Base-by-base conservation (phyloP, 352 stramenopile genomes). In the Thraustochytrium sp. region DNA sequence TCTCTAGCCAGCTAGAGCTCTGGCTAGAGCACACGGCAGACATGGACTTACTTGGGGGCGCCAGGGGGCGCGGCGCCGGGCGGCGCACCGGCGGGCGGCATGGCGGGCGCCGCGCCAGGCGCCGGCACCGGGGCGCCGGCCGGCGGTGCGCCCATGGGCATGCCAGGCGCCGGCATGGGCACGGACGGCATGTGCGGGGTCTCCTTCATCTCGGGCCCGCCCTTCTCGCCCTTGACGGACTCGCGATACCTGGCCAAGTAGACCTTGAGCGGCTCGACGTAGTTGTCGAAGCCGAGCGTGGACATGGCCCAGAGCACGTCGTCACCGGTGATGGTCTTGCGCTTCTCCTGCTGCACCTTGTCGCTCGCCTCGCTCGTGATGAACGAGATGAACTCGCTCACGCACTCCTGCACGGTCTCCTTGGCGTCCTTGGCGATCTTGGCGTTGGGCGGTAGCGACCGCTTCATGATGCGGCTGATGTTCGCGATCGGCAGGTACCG, bases 401-500 rank as follows among this genome's bases (percentile, higher is more conserved):
- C 97, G 86, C 96, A 99, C 90, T 99, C 96, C 90, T 99, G 97
- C 68, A 99, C 96, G 11, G 95, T 98, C 88, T 99, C 97, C 88
- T 99, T 99, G 84, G 96, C 97, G 88, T 99, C 97, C 90, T 99
- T 99, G 76, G 96, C 95, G 88, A 99, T 98, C 92, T 99, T 99
- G 78, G 96, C 96, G 72, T 97, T 98, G 83, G 95, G 93, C 31
- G 97, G 97, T 29, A 99, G 84, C 85, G 75, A 76, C 42, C 97
- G 96, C 89, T 99, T 99, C 97, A 99, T 99, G 87, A 99, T 99
- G 44, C 96, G 92, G 56, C 93, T 97, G 89, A 99, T 99, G 90
- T 99, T 99, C 83, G 97, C 97, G 72, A 98, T 98, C 26, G 97
- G 97, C 26, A 99, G 90, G 89, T 98, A 99, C 21, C 96, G 93